Conservation (phyloP, 2,329 filamentous ascomycete genomes). For the Diaporthe citriasiana region DNA sequence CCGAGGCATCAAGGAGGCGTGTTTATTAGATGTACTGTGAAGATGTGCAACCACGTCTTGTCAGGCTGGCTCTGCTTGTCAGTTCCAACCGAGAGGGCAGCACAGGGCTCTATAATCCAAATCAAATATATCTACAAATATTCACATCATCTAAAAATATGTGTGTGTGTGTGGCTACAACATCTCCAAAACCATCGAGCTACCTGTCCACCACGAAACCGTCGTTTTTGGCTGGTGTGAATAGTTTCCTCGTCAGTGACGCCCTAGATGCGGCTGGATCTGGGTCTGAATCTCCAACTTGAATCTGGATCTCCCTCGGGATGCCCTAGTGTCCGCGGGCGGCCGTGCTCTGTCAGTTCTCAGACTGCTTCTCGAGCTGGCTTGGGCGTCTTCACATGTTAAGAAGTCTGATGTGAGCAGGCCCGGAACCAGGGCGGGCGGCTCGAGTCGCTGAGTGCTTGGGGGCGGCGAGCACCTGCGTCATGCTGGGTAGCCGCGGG, state of each 20-base stretch:
- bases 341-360: not conserved
- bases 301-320: conserved; percentile 20
- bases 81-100: not conserved
- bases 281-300: conserved; percentile 7
- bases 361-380: not conserved
- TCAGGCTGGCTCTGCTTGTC: not conserved
- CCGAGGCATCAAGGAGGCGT: not conserved
- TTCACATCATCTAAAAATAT: not conserved
- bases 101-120: conserved; percentile 20
- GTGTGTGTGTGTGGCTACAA: not conserved
- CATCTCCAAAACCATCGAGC: not conserved
- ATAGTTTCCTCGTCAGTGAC: not conserved
- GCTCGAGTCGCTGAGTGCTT: conserved; percentile 16
- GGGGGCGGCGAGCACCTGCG: conserved; percentile 26
- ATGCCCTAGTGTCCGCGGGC: conserved; percentile 7
- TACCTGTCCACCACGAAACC: not conserved
- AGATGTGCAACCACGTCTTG: conserved; percentile 24
- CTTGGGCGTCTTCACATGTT: conserved; percentile 36
- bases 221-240: not conserved
- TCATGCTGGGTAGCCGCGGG: conserved; percentile 23
- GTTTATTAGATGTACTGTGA: conserved; percentile 28
- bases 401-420: conserved; percentile 30
- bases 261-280: not conserved
- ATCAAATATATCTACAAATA: conserved; percentile 28
- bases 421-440: conserved; percentile 12